These are phyloP conservation scores for Sporobolomyces roseus DNA, from an alignment of 768 basidiomycete genomes.

Conservation along the genomic window DNA sequence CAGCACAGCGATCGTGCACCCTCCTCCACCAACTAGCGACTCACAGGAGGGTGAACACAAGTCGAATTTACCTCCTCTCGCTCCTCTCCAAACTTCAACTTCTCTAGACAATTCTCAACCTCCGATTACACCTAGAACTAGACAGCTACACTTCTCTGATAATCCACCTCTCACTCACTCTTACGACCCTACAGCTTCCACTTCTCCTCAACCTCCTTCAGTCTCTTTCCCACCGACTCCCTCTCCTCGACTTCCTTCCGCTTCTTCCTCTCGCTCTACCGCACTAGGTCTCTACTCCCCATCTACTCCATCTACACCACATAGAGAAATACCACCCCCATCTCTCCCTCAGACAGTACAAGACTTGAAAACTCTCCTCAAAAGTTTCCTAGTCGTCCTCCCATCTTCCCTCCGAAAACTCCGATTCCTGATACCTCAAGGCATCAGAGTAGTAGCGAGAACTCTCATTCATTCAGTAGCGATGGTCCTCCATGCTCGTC, in stretches of 20 bases:
- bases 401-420: slow-evolving; percentile 36
- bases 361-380: slow-evolving; percentile 41
- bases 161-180: slow-evolving; percentile 10
- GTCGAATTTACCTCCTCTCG: slow-evolving; percentile 5
- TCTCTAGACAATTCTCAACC: neutral
- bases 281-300: slow-evolving; percentile 8
- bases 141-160: slow-evolving; percentile 13
- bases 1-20: too few relatives aligned
- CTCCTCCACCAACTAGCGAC: too few relatives aligned
- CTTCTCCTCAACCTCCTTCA: neutral
- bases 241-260: slow-evolving; percentile 3
- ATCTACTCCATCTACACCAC: neutral
- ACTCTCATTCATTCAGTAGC: slow-evolving; percentile 35
- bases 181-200: slow-evolving; percentile 15
- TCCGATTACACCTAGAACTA: neutral
- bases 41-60: too few relatives aligned
- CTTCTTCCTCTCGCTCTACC: slow-evolving; percentile 11
- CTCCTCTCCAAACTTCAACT: neutral
- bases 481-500: slow-evolving; percentile 39
- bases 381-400: slow-evolving; percentile 40
- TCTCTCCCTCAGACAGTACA: slow-evolving; percentile 31
- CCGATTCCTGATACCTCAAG: slow-evolving; percentile 32
- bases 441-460: slow-evolving; percentile 20
- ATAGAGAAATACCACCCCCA: slow-evolving; percentile 6
- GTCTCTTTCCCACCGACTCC: neutral